Evolutionary conservation across 352 stramenopile genomes (phyloP).

Genomic region (Phytophthora hibernalis): DNA sequence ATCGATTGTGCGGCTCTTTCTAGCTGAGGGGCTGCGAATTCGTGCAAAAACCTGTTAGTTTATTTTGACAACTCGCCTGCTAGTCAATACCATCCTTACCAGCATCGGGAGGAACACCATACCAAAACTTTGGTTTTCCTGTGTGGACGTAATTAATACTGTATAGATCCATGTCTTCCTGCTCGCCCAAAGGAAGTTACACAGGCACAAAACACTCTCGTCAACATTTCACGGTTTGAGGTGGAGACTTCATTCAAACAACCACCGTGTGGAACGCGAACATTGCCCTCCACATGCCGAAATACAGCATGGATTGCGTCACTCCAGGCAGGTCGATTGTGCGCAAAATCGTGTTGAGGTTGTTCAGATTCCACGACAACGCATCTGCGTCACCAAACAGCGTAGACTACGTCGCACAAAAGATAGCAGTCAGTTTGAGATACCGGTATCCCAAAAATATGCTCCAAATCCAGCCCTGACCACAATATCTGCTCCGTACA

Average conservation of each 20-base stretch:
- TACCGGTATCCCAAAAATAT: background rate
- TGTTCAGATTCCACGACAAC: conserved; percentile 88
- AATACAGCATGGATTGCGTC: conserved; percentile 93
- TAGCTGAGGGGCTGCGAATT: conserved; percentile 58
- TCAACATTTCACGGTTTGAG: background rate
- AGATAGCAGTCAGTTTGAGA: conserved; percentile 2
- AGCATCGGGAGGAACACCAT: conserved; percentile 82
- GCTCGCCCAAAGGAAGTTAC: background rate
- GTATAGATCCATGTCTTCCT: conserved; percentile 95
- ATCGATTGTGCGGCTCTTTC: conserved; percentile 86
- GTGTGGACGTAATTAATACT: conserved; percentile 95
- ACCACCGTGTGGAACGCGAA: conserved; percentile 94
- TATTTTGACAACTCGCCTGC: background rate
- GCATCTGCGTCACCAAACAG: conserved; percentile 81
- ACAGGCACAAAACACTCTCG: background rate
- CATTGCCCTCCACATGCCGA: conserved; percentile 94
- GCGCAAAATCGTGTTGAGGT: conserved; percentile 88
- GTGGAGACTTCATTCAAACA: conserved; percentile 1
- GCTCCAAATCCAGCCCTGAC: conserved; percentile 29
- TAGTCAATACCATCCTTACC: conserved; percentile 35
- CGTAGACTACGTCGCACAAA: conserved; percentile 50
- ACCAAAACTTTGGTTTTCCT: conserved; percentile 95
- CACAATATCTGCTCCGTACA: conserved; percentile 93
- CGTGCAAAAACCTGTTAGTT: conserved; percentile 15
- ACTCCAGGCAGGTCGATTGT: conserved; percentile 87